Evolutionary conservation across 2,329 filamentous ascomycete species (phyloP), one percentile per base, ranked within the genome.

Genomic region (Purpureocillium takamizusanense): DNA sequence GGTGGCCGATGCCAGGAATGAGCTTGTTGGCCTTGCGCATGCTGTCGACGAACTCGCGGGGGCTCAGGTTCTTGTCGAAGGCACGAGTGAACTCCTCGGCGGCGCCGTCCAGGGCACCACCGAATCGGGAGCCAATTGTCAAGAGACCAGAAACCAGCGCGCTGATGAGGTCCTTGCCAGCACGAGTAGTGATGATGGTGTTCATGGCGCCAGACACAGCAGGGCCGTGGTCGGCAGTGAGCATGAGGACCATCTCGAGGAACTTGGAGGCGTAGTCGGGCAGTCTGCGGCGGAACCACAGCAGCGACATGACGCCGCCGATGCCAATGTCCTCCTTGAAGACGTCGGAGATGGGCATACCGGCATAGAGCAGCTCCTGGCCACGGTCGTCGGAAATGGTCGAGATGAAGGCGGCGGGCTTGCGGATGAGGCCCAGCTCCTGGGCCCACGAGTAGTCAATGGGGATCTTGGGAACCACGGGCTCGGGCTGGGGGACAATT

Each of bases 1-100:
- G 87, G 79, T 98, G 92, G 54, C 92, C 92, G 56, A 98, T 98
- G 76, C 92, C 92, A 48, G 92, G 92, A 55, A 98, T 97, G 55
- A 98, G 88, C 79, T 97, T 98, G 83, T 98, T 98, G 71, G 92
- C 87, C 77, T 97, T 98, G 68, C 92, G 82, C 90, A 97, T 97
- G 54, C 75, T 86, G 73, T 98, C 92, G 50, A 98, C 92, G 56
- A 98, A 98, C 69, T 98, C 92, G 77, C 92, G 89, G 44, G 92
- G 92, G 73, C 84, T 94, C 51, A 97, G 82, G 57, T 88, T 89
- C 81, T 95, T 95, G 76, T 98, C 92, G 55, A 90, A 94, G 42
- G 92, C 92, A 70, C 88, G 89, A 65, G 86, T 89, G 76, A 98
- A 98, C 74, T 98, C 92, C 70, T 95, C 90, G 31, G 92, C 92